These are phyloP conservation scores for Ramalina intermedia DNA, from an alignment of 495 filamentous ascomycete genomes.

Conservation along the genomic window DNA sequence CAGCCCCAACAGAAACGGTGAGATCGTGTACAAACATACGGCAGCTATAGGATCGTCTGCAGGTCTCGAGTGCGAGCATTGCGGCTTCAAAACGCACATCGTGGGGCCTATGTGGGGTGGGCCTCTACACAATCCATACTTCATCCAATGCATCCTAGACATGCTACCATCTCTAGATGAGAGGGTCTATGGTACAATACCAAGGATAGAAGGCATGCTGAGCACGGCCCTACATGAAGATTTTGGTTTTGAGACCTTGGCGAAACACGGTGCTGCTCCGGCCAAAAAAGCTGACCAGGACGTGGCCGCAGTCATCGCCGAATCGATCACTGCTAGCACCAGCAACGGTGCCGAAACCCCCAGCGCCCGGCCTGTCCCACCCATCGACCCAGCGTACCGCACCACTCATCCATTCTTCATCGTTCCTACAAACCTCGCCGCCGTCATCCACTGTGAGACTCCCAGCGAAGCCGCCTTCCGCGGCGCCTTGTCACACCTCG, in stretches of 20 bases:
- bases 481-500: conserved; percentile 65
- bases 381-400: conserved; percentile 36
- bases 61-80: conserved; percentile 56
- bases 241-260: conserved; percentile 11
- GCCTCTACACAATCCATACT: conserved; percentile 67
- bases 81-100: conserved; percentile 72
- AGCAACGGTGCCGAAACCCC: conserved; percentile 15
- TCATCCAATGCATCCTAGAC: conserved; percentile 61
- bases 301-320: not conserved
- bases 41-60: conserved; percentile 53
- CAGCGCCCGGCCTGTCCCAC: conserved; percentile 13
- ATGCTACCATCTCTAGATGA: conserved; percentile 45
- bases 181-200: conserved; percentile 58
- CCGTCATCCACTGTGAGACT: conserved; percentile 60
- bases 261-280: conserved; percentile 1
- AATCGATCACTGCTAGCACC: not conserved
- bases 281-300: conserved; percentile 5
- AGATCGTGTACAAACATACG: conserved; percentile 56
- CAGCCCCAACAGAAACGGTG: conserved; percentile 52
- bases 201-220: conserved; percentile 82
- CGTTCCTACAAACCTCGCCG: conserved; percentile 53
- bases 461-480: conserved; percentile 56
- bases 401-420: conserved; percentile 80
- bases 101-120: conserved; percentile 92
- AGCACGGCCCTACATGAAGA: conserved; percentile 69